Conservation (phyloP, 768 basidiomycete genomes). For the Trametes maxima region DNA sequence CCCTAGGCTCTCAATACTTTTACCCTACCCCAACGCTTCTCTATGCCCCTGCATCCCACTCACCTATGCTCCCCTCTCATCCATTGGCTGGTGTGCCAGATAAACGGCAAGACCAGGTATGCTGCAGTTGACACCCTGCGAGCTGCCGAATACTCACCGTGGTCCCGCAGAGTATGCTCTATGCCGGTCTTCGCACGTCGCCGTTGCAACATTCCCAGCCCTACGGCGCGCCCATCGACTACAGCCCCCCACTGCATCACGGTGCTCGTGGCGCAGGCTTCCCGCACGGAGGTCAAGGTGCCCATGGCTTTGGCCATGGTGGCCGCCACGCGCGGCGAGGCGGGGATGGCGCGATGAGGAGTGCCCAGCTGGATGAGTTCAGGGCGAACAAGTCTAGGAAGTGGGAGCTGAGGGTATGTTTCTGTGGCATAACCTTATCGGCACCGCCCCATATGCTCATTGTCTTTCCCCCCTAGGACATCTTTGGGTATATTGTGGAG, state of each 20-base stretch:
- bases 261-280: slow-evolving; percentile 31
- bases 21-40: slow-evolving; percentile 62
- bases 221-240: slow-evolving; percentile 52
- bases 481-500: slow-evolving; percentile 83
- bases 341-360: slow-evolving; percentile 53
- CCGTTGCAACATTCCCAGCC: slow-evolving; percentile 47
- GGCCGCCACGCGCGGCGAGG: slow-evolving; percentile 50
- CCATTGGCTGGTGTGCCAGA: slow-evolving; percentile 51
- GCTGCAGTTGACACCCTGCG: neutral
- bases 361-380: slow-evolving; percentile 83
- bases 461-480: slow-evolving; percentile 57
- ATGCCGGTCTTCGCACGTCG: slow-evolving; percentile 43
- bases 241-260: slow-evolving; percentile 46
- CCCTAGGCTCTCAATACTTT: slow-evolving; percentile 59
- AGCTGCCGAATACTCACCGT: slow-evolving; percentile 32
- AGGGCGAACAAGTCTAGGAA: slow-evolving; percentile 73
- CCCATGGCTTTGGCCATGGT: slow-evolving; percentile 28
- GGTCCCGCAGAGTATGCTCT: slow-evolving; percentile 43
- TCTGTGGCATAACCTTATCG: slow-evolving; percentile 15
- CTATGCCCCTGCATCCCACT: slow-evolving; percentile 53
- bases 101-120: slow-evolving; percentile 60
- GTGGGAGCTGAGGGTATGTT: slow-evolving; percentile 78
- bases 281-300: slow-evolving; percentile 29
- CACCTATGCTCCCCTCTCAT: slow-evolving; percentile 57
- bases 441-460: neutral